phyloP scores from a whole-genome alignment of 2,329 filamentous ascomycete genomes.

The Aspergillus fumigatiaffinis region DNA sequence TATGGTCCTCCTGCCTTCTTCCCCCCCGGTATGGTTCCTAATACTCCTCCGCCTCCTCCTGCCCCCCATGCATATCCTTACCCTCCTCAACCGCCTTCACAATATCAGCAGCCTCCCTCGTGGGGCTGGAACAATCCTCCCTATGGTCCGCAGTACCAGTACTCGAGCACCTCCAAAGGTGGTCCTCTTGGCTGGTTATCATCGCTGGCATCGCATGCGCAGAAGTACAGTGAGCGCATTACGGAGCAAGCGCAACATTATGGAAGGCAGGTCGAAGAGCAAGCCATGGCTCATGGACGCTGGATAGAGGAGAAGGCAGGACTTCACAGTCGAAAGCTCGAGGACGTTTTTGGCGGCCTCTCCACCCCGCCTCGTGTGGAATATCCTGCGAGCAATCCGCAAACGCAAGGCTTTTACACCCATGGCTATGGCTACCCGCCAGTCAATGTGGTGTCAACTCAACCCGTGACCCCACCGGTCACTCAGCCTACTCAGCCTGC shows the following conservation, averaged over 20 bases:
- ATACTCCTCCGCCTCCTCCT: slow-evolving; percentile 11
- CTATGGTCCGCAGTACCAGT: slow-evolving; percentile 21
- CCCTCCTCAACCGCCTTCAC: slow-evolving; percentile 17
- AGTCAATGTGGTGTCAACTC: not conserved
- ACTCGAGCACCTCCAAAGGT: slow-evolving; percentile 19
- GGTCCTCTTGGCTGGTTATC: slow-evolving; percentile 32
- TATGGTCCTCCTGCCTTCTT: slow-evolving; percentile 22
- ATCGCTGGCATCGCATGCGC: slow-evolving; percentile 33
- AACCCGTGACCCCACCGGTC: slow-evolving; percentile 1
- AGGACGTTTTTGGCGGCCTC: slow-evolving; percentile 17
- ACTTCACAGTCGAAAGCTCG: slow-evolving; percentile 24
- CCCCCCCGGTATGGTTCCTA: not conserved
- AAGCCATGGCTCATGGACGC: slow-evolving; percentile 33
- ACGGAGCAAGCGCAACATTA: slow-evolving; percentile 35
- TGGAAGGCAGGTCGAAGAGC: slow-evolving; percentile 36
- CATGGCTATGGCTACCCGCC: slow-evolving; percentile 6
- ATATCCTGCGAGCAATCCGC: slow-evolving; percentile 12
- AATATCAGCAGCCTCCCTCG: slow-evolving; percentile 15
- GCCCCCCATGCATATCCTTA: slow-evolving; percentile 21
- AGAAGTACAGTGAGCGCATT: slow-evolving; percentile 39
- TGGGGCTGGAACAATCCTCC: slow-evolving; percentile 28
- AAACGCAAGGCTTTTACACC: slow-evolving; percentile 12
- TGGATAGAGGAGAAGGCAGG: slow-evolving; percentile 38
- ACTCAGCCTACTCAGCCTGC: slow-evolving; percentile 14
- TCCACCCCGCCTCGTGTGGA: slow-evolving; percentile 7